phyloP scores from a whole-genome alignment of 2,329 filamentous ascomycete species.

The Xylaria sp. region DNA sequence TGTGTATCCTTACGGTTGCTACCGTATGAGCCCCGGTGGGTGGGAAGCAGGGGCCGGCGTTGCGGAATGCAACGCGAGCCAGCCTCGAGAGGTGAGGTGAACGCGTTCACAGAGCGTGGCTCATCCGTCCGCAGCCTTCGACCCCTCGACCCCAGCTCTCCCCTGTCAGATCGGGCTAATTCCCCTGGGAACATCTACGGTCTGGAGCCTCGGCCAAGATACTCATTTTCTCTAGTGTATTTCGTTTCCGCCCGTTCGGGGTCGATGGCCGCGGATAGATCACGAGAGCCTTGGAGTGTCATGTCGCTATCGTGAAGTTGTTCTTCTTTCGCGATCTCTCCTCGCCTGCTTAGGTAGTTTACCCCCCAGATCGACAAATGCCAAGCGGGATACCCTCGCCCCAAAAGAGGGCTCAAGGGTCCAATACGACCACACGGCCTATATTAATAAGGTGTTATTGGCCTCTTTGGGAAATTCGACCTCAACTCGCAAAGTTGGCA shows the following conservation, averaged over 20 bases:
- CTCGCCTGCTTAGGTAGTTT: background rate
- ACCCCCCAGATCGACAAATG: slow-evolving; percentile 21
- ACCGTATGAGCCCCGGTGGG: slow-evolving; percentile 21
- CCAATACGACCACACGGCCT: slow-evolving; percentile 12
- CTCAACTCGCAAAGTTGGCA: background rate
- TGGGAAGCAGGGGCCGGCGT: slow-evolving; percentile 22
- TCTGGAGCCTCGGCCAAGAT: slow-evolving; percentile 19
- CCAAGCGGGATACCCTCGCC: slow-evolving; percentile 26
- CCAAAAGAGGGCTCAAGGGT: slow-evolving; percentile 25
- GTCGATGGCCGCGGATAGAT: slow-evolving; percentile 1
- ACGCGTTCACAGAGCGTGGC: slow-evolving; percentile 29
- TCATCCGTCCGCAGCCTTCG: slow-evolving; percentile 28
- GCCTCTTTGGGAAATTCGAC: slow-evolving; percentile 26
- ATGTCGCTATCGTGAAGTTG: slow-evolving; percentile 23
- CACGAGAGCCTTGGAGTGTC: background rate
- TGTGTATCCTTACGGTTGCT: slow-evolving; percentile 21
- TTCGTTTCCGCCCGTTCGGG: background rate
- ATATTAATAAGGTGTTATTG: slow-evolving; percentile 11
- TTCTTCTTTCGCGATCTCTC: slow-evolving; percentile 6
- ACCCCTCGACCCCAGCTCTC: slow-evolving; percentile 3
- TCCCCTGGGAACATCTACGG: slow-evolving; percentile 7
- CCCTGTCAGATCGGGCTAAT: slow-evolving; percentile 17
- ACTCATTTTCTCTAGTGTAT: background rate
- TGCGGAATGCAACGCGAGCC: slow-evolving; percentile 31
- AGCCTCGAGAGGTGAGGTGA: slow-evolving; percentile 11